Evolutionary conservation across 805 yeast genomes (phyloP).

Genomic region (Cyberlindnera americana): DNA sequence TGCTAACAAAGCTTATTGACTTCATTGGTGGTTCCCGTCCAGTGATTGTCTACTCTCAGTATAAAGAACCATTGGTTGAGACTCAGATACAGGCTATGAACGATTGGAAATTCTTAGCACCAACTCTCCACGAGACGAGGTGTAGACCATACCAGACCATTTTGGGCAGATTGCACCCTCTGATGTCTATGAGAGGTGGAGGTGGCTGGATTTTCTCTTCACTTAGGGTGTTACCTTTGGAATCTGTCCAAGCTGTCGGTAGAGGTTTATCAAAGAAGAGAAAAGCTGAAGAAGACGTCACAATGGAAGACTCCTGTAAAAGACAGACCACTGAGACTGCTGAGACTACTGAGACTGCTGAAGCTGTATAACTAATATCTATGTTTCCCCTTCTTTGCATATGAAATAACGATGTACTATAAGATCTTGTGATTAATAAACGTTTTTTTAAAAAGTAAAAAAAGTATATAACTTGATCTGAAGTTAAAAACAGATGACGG

Average conservation of each 20-base stretch:
- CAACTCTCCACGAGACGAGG: constrained; percentile 75
- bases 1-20: constrained; percentile 60
- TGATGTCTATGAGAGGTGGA: constrained; percentile 89
- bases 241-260: constrained; percentile 67
- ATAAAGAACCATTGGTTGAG: constrained; percentile 74
- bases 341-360: not conserved
- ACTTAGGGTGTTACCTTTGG: constrained; percentile 70
- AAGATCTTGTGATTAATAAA: too few relatives aligned
- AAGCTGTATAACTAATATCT: too few relatives aligned
- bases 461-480: too few relatives aligned
- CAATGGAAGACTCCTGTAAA: constrained; percentile 8
- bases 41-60: constrained; percentile 75
- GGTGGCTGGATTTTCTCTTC: constrained; percentile 88
- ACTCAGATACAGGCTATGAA: constrained; percentile 63
- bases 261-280: constrained; percentile 46
- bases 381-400: not conserved
- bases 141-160: constrained; percentile 89
- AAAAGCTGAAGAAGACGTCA: constrained; percentile 29
- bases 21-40: constrained; percentile 84
- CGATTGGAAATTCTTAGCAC: constrained; percentile 74
- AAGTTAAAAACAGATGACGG: too few relatives aligned
- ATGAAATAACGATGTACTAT: too few relatives aligned
- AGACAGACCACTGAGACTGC: constrained; percentile 2
- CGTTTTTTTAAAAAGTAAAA: too few relatives aligned
- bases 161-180: constrained; percentile 91